phyloP scores from a whole-genome alignment of 768 basidiomycete species.

The Xerocomus brunneocitrinus region DNA sequence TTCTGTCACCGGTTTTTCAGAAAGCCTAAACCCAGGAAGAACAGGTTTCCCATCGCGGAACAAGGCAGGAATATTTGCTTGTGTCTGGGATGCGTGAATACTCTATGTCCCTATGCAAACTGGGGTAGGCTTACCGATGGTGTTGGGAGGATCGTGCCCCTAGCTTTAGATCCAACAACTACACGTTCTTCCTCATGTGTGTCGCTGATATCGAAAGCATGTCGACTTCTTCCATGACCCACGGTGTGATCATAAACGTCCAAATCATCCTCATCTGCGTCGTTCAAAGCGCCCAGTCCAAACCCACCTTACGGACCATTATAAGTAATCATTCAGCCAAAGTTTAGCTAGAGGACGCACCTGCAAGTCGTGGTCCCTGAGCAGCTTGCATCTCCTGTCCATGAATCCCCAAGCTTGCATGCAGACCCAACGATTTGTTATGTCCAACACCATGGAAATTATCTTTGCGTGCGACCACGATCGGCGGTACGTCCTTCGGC shows the following conservation, averaged over 20 bases:
- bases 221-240: slow-evolving; percentile 38
- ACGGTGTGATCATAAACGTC: slow-evolving; percentile 67
- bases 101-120: background rate
- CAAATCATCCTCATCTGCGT: slow-evolving; percentile 90
- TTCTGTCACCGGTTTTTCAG: slow-evolving; percentile 61
- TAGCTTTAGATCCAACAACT: slow-evolving; percentile 33
- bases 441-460: slow-evolving; percentile 83
- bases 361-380: slow-evolving; percentile 52
- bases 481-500: slow-evolving; percentile 68
- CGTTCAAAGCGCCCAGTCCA: slow-evolving; percentile 84
- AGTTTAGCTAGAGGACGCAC: slow-evolving; percentile 32
- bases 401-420: slow-evolving; percentile 49
- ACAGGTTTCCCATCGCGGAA: slow-evolving; percentile 78
- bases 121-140: slow-evolving; percentile 9
- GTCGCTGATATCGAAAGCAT: slow-evolving; percentile 64
- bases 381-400: slow-evolving; percentile 16
- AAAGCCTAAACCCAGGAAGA: slow-evolving; percentile 70
- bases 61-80: slow-evolving; percentile 11
- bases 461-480: slow-evolving; percentile 63
- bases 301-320: slow-evolving; percentile 59
- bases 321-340: background rate
- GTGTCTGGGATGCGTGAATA: slow-evolving; percentile 22
- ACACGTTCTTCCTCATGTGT: slow-evolving; percentile 60
- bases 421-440: slow-evolving; percentile 55
- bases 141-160: background rate